Evolutionary conservation across 129 eudicot genomes (phyloP), one percentile per base, ranked within the genome.

Genomic region (Helichrysum umbraculigerum): DNA sequence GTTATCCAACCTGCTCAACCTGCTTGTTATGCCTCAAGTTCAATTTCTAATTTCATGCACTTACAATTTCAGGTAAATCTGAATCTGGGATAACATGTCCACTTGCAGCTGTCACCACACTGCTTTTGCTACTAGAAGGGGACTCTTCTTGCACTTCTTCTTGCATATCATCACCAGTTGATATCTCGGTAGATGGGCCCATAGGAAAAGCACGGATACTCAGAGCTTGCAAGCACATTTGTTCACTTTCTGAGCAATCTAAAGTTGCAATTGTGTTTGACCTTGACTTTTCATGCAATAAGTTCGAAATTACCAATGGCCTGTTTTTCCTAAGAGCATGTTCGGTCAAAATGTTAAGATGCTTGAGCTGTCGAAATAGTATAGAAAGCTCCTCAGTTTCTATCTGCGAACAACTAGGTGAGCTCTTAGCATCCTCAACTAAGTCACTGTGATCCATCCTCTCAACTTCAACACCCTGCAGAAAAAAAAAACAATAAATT

Each of bases 311-410:
- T 41, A 91, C 59, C 69, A 94, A 72, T 0, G 98, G 98, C 57
- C 85, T 83, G 77, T 91, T 94, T 86, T 91, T 94, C 60, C 87
- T 79, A 78, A 94, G 97, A 52, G 96, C 91, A 17, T 86, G 96
- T 25, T 94, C 98, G 0, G 97, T 94, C 75, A 86, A 62, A 44
- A 71, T 81, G 74, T 81, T 83, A n/a, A 94, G 86, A 84, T 81
- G 81, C 75, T 94, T 91, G 56, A 85, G 84, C 69, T 89, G 96
- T 30, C 83, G 66, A 17, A 85, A 77, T 73, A 89, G 64, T 57
- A 81, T 5, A 57, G 78, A 68, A 72, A 85, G 70, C 30, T 88
- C 93, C 56, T 91, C 96, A 69, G 72, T 80, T 68, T 75, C 86
- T 41, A 9, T 75, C 35, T 79, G 82, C 51, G 78, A 57, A 76